Base-by-base conservation (phyloP, 306 rosid genomes). In the Quercus alba region DNA sequence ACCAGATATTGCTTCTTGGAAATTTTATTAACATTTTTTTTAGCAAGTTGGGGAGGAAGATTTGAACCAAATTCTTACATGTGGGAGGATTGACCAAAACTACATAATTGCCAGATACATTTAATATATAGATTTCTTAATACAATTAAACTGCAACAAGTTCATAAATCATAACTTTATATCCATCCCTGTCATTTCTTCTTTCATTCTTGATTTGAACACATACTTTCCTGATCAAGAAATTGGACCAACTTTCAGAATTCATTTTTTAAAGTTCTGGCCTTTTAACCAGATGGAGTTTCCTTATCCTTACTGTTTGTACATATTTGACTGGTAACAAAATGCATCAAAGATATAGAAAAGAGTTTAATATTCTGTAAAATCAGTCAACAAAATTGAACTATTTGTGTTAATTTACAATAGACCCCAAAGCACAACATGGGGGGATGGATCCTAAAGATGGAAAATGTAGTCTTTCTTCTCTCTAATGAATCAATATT, bases 351-450 rank as follows among this genome's bases (percentile, higher is more conserved):
- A 3, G 44, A 49, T 49, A n/a, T 19, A 63, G 33, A 25, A 72
- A 44, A 18, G 5, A 2, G 41, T 9, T 13, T 6, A 70, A 71
- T 33, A 3, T 54, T 41, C 12, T 18, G 4, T 30, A 51, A 49
- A 74, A 77, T 35, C 70, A 56, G 78, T 49, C 61, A 23, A 38
- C 72, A 78, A 88, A 81, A 85, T 70, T 88, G 86, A 78, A 80
- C 73, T 55, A 75, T 78, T 11, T 38, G 44, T 23, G 13, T 56
- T 70, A 70, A 81, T 72, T 69, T 81, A 81, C 82, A 86, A 56
- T 38, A 44, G 66, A 69, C 71, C 12, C 23, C 52, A 5, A 63
- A 67, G 3, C 17, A 25, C 15, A 8, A 41, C 46, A 2, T 41
- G 46, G 1, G 46, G 46, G 21, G 3, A 20, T 9, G 63, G 21